Percentiles rank a stretch among this genome's conserved stretches.
Evolutionary conservation across 495 filamentous ascomycete species (phyloP).

Genomic region (Hypoxylon perforatum): DNA sequence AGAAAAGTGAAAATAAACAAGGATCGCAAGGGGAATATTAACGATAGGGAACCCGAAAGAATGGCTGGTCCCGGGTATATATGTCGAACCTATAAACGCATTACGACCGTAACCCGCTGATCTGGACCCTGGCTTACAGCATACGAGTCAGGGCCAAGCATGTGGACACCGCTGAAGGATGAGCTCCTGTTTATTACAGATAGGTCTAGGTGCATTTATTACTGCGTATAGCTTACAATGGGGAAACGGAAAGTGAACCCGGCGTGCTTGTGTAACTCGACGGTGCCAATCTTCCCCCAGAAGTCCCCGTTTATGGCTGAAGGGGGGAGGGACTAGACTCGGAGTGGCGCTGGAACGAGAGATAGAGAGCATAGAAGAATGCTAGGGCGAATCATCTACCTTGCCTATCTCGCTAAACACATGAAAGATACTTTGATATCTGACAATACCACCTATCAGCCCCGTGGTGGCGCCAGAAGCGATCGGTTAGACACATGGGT

Average conservation of each 20-base stretch:
- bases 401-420: no score
- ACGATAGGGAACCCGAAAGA: neutral
- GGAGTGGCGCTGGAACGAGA: neutral
- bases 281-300: neutral
- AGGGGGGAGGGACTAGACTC: no score
- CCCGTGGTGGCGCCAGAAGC: neutral
- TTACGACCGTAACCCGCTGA: no score
- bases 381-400: no score
- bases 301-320: no score
- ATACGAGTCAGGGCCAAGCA: no score
- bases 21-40: neutral
- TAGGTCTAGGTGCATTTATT: slow-evolving; percentile 19
- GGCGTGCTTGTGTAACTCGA: neutral
- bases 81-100: neutral
- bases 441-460: neutral
- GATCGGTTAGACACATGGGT: neutral
- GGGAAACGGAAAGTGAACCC: neutral
- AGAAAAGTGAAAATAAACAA: neutral
- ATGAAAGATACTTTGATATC: no score
- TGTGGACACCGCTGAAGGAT: slow-evolving; percentile 3
- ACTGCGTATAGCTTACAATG: neutral
- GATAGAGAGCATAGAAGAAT: no score
- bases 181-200: slow-evolving; percentile 5
- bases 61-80: neutral
- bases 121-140: no score